phyloP scores from a whole-genome alignment of 2,329 filamentous ascomycete genomes.

The Penicillium carneum region DNA sequence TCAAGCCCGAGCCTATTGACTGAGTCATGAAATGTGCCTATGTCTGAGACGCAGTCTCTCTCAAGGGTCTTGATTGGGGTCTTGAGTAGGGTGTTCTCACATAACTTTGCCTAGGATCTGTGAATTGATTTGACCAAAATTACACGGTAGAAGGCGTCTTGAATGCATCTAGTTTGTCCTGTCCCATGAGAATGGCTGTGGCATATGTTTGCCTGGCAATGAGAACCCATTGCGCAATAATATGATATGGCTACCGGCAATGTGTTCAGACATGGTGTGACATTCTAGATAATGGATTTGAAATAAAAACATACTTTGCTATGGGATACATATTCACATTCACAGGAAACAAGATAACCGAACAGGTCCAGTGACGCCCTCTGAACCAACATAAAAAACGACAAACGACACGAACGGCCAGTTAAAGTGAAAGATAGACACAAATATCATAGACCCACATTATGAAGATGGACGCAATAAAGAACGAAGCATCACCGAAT shows the following conservation, averaged over 20 bases:
- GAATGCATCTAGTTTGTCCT: background rate
- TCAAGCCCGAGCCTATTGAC: background rate
- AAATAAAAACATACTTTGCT: constrained; percentile 3
- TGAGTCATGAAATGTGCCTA: background rate
- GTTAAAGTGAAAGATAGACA: constrained; percentile 7
- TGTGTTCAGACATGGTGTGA: background rate
- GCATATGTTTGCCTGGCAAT: background rate
- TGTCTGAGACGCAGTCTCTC: background rate
- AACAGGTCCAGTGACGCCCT: constrained; percentile 1
- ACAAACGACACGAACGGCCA: background rate
- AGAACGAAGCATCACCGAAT: constrained; percentile 7
- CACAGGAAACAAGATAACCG: background rate
- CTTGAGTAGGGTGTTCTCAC: background rate
- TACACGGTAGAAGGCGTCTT: background rate
- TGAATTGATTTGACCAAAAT: background rate
- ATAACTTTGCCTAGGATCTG: too few relatives aligned
- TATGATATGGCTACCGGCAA: background rate
- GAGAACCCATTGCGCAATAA: background rate
- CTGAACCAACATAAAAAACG: background rate
- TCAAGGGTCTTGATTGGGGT: too few relatives aligned
- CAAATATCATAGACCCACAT: constrained; percentile 18
- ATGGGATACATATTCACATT: background rate
- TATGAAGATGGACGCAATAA: background rate
- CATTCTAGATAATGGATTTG: background rate
- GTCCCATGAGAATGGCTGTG: background rate